Percentiles rank a stretch among this genome's conserved stretches.
Evolutionary conservation across 176 grass and related monocot species (phyloP).

Genomic region (Dendrocalamus sinicus): DNA sequence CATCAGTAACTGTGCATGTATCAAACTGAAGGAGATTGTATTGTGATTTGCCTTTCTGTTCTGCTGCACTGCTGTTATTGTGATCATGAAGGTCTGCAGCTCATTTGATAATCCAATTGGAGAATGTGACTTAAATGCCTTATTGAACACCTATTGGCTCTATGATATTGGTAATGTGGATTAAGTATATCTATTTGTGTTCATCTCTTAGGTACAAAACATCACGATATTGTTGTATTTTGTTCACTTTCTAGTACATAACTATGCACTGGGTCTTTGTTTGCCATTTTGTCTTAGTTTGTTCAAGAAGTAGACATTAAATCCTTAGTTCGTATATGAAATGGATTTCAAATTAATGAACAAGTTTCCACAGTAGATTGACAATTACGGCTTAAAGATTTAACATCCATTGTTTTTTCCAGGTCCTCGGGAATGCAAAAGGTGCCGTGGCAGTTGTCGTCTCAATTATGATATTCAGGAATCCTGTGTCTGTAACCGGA

Average conservation of each 20-base stretch:
- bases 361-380: background rate
- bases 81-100: background rate
- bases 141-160: background rate
- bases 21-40: background rate
- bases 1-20: constrained; percentile 15
- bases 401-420: constrained; percentile 36
- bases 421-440: constrained; percentile 88
- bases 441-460: constrained; percentile 81
- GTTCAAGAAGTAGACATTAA: background rate
- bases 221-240: background rate
- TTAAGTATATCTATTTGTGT: background rate
- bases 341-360: background rate
- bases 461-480: constrained; percentile 84
- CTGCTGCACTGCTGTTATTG: constrained; percentile 10
- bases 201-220: background rate
- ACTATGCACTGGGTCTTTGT: background rate
- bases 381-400: background rate
- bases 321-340: constrained; percentile 23
- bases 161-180: constrained; percentile 1
- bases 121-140: constrained; percentile 8
- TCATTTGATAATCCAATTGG: background rate
- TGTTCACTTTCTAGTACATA: background rate
- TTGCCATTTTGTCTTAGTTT: background rate
- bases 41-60: background rate
- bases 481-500: constrained; percentile 79